phyloP scores from a whole-genome alignment of 177 flowering plant species.

The Vitis hybrid region DNA sequence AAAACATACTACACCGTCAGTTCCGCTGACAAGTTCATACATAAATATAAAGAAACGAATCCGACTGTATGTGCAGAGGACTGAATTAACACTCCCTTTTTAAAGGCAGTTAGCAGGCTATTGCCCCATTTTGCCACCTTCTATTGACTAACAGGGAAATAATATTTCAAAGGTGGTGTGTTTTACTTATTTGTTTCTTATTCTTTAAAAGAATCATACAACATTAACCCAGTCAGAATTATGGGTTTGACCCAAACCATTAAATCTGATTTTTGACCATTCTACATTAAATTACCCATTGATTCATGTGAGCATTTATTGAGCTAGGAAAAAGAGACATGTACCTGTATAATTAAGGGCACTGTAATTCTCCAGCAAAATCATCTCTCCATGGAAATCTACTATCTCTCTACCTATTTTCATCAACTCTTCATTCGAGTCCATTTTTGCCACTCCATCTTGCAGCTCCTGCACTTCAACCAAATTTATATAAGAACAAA shows the following conservation, averaged over 20 bases:
- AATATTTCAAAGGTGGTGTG: no score
- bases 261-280: background rate
- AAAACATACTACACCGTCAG: background rate
- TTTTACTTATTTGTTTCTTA: background rate
- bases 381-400: slow-evolving; percentile 57
- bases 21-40: no score
- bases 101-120: no score
- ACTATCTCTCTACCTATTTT: slow-evolving; percentile 40
- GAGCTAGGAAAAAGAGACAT: background rate
- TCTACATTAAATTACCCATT: background rate
- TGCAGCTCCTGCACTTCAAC: slow-evolving; percentile 38
- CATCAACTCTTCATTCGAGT: slow-evolving; percentile 32
- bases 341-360: slow-evolving; percentile 50
- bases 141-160: background rate
- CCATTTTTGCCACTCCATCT: slow-evolving; percentile 28
- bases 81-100: no score
- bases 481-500: slow-evolving; percentile 4
- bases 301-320: background rate
- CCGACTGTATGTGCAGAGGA: no score
- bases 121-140: no score
- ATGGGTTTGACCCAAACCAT: background rate
- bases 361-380: slow-evolving; percentile 45
- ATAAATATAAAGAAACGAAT: no score
- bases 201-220: background rate
- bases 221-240: no score